Percentiles rank a stretch among this genome's conserved stretches.
Evolutionary conservation across 768 basidiomycete genomes (phyloP).

Genomic region (Hygrophoropsis aurantiaca): DNA sequence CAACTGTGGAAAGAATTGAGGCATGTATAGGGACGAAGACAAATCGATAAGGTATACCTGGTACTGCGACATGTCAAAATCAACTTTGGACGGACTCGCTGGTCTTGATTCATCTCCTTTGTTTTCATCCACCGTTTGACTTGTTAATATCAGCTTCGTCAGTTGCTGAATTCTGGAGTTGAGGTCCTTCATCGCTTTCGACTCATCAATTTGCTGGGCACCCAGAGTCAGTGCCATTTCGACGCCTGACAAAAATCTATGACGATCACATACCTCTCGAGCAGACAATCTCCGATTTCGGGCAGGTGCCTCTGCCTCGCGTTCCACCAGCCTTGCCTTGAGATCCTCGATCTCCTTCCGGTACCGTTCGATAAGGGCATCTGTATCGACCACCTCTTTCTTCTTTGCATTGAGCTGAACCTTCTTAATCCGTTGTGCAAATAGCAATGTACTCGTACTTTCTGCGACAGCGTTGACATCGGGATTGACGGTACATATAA

Average conservation of each 20-base stretch:
- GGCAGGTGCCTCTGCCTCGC: constrained; percentile 61
- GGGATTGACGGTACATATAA: constrained; percentile 95
- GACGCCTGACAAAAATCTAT: neutral
- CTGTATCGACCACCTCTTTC: constrained; percentile 92
- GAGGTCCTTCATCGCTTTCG: constrained; percentile 80
- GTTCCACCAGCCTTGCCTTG: constrained; percentile 66
- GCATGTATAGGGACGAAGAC: neutral
- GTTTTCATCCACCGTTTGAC: constrained; percentile 73
- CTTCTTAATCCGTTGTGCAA: constrained; percentile 89
- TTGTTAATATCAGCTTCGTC: constrained; percentile 83
- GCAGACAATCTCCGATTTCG: constrained; percentile 44
- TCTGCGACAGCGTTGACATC: constrained; percentile 77
- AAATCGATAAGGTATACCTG: constrained; percentile 50
- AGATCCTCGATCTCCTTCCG: constrained; percentile 93
- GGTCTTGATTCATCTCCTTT: constrained; percentile 74
- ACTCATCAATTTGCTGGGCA: constrained; percentile 76
- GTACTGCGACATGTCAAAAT: constrained; percentile 88
- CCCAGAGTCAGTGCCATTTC: neutral
- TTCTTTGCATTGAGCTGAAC: constrained; percentile 87
- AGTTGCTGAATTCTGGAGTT: constrained; percentile 79
- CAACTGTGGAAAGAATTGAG: constrained; percentile 42
- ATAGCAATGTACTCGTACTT: constrained; percentile 84
- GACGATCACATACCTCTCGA: constrained; percentile 35
- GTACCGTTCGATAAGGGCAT: constrained; percentile 91
- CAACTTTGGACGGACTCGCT: constrained; percentile 81